Base-by-base conservation (phyloP, 176 grass and related monocot genomes). In the Rhynchospora tenuis region DNA sequence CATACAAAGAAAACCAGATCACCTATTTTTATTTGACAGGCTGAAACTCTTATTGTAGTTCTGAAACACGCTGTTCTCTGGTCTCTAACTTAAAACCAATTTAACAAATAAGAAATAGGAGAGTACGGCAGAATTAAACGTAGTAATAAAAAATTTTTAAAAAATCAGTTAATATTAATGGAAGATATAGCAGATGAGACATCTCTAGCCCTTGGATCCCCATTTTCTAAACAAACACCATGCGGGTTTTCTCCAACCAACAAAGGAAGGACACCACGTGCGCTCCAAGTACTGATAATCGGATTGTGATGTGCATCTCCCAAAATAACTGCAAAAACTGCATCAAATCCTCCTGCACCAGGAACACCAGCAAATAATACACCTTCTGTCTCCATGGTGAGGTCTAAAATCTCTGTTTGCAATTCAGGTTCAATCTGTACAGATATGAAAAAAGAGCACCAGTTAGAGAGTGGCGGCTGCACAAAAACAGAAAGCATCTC, bases 351-450 rank as follows among this genome's bases (percentile, higher is more conserved):
- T 83, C 92, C 92, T 64, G 92, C 92, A 78, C 95, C 92, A 27
- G 95, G 92, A 73, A 98, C 95, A 82, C 92, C 95, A 79, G 95
- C 91, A 44, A 98, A 91, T 77, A 95, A 62, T 78, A 98, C 88
- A 44, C 95, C 95, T 79, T 95, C 92, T 81, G 89, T 87, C 58
- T 93, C 88, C 92, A 95, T 91, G 67, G 92, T 95, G 73, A 88
- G 72, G 74, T 98, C 91, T 75, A 98, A 6, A 82, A 98, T 81
- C 56, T 80, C 84, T 54, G 88, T 93, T 89, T 98, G 93, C 19
- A 88, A 88, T 84, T 95, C 96, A 68, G 93, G 96, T 28, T 98
- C 96, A 67, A 95, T 93, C 96, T 98, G 72, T 46, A 91, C 58
- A 81, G 57, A 81, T 47, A 88, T 59, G 11, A 10, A 51, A 51